A percentile compares a stretch with the other conserved stretches of the same genome.
These are phyloP conservation scores for Sarcodon aspratus DNA, from an alignment of 768 basidiomycete species.

Conservation along the genomic window DNA sequence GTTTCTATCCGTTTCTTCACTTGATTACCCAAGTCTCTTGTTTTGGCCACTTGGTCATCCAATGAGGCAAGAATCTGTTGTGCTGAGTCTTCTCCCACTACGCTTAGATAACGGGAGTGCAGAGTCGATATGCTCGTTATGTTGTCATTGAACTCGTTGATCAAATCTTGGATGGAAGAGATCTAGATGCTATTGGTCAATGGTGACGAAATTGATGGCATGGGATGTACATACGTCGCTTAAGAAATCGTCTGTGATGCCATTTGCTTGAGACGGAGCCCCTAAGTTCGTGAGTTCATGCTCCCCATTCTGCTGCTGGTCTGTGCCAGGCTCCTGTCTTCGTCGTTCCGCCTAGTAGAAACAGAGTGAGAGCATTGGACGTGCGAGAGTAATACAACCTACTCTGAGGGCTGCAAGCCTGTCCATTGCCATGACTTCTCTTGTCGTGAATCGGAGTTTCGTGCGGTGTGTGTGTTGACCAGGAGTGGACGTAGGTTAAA, in stretches of 20 bases:
- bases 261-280: no score
- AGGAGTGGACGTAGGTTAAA: no score
- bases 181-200: slow-evolving; percentile 34
- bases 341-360: no score
- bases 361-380: no score
- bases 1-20: slow-evolving; percentile 68
- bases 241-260: no score
- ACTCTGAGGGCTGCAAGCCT: neutral
- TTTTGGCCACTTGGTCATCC: slow-evolving; percentile 60
- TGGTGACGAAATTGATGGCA: neutral
- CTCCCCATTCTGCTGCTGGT: no score
- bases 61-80: slow-evolving; percentile 52
- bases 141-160: slow-evolving; percentile 60
- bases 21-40: slow-evolving; percentile 54
- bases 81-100: slow-evolving; percentile 57
- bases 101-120: slow-evolving; percentile 66
- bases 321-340: no score
- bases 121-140: slow-evolving; percentile 57
- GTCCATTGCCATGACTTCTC: neutral
- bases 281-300: no score
- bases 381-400: no score
- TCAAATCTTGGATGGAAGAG: slow-evolving; percentile 58
- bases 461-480: no score
- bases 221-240: no score
- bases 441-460: no score